Base-by-base conservation (phyloP, 148 eudicot species). In the Camellia japonica region DNA sequence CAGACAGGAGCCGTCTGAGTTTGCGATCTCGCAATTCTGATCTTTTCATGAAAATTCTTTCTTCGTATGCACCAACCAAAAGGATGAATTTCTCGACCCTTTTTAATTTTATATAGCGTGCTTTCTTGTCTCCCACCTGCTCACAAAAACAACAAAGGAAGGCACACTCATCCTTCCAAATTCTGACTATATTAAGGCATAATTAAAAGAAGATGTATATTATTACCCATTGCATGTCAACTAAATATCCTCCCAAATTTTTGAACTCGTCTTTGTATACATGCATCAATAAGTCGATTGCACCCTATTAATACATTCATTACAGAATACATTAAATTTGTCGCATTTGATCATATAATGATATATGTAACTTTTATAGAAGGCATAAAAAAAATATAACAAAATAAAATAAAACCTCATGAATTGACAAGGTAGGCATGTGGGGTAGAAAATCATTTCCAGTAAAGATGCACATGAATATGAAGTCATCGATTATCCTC, bases 391-490 rank as follows among this genome's bases (percentile, higher is more conserved):
- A 12, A 41, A 30, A 30, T 30, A 30, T 30, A 30, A 30, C 0
- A 30, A 0, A 30, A 30, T 30, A 30, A 30, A 30, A 30, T 30
- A 12, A 15, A 58, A 90, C 93, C 93, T 90, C 91, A 12, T 76
- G 85, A 12, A 90, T 82, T 49, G 83, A 84, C 71, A 90, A 76
- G 0, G 87, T 80, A 0, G 91, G 91, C 83, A 88, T 78, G 38
- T 82, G 91, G 0, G 93, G 93, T 4, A 90, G 71, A 63, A 90
- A 90, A 77, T 90, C 90, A 52, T 88, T 90, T 6, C 91, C 93
- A 12, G 70, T 78, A 68, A 90, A 90, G 79, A 90, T 87, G 47
- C 91, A 90, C n/a, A 88, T 78, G 43, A 90, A 90, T 8, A 90
- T 70, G 55, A 90, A 88, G 69, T 90, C 93, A 58, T 90, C 93